Conservation (phyloP, 768 basidiomycete genomes). For the Botryobasidium botryosum region DNA sequence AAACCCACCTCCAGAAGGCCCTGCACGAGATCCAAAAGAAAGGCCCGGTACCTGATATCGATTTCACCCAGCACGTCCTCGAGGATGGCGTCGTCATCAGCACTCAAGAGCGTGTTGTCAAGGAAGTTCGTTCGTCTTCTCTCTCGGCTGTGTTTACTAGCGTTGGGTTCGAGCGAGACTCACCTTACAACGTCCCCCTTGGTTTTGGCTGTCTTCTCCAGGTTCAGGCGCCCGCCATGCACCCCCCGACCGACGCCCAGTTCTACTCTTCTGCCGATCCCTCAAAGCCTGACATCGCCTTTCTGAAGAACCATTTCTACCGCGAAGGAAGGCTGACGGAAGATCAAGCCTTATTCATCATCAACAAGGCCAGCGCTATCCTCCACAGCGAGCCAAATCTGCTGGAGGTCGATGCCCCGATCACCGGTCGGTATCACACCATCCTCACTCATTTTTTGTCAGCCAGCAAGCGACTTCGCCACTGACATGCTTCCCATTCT, state of each 20-base stretch:
- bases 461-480: not conserved
- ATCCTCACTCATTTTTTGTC: not conserved
- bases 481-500: not conserved
- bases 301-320: constrained; percentile 98
- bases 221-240: constrained; percentile 98
- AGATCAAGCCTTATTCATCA: constrained; percentile 87
- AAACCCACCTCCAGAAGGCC: constrained; percentile 16
- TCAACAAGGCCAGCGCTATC: constrained; percentile 73
- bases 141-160: too few relatives aligned
- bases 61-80: constrained; percentile 82
- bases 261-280: constrained; percentile 79
- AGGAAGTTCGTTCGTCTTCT: too few relatives aligned
- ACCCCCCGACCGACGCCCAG: constrained; percentile 77
- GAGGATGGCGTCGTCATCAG: constrained; percentile 85
- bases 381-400: constrained; percentile 78
- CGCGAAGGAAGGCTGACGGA: constrained; percentile 87
- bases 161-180: constrained; percentile 18
- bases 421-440: constrained; percentile 56
- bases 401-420: constrained; percentile 88
- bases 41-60: constrained; percentile 40
- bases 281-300: constrained; percentile 85
- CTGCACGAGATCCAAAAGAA: constrained; percentile 19
- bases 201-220: constrained; percentile 18
- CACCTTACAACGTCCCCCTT: not conserved
- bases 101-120: constrained; percentile 90